phyloP scores from a whole-genome alignment of 257 asterid genomes.

The Henckelia pumila region DNA sequence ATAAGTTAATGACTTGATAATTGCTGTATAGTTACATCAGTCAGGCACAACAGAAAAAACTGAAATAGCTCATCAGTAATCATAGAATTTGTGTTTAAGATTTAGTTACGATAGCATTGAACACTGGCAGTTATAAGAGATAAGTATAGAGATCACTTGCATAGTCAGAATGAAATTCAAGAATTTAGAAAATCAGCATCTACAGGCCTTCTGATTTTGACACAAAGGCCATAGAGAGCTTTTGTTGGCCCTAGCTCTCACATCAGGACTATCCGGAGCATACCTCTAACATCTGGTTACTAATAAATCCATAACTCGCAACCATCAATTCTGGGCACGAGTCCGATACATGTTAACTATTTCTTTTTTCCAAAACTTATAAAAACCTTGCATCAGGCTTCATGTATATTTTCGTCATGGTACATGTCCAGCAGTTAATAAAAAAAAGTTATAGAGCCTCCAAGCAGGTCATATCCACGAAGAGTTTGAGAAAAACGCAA shows the following conservation, averaged over 20 bases:
- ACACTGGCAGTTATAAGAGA: slow-evolving; percentile 18
- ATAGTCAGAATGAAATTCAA: slow-evolving; percentile 10
- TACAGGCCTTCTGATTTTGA: slow-evolving; percentile 12
- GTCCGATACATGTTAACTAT: neutral
- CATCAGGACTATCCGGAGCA: slow-evolving; percentile 11
- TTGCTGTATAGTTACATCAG: slow-evolving; percentile 9
- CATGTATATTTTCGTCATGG: slow-evolving; percentile 13
- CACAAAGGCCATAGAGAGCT: slow-evolving; percentile 7
- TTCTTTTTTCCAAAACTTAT: neutral
- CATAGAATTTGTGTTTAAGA: neutral
- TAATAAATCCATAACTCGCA: slow-evolving; percentile 8
- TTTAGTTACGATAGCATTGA: slow-evolving; percentile 5
- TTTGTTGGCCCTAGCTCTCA: slow-evolving; percentile 16
- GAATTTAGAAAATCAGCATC: slow-evolving; percentile 19
- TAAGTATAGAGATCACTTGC: neutral
- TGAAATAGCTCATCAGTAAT: slow-evolving; percentile 4
- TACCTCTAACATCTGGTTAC: slow-evolving; percentile 9
- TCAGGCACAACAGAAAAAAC: slow-evolving; percentile 1
- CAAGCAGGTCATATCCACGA: slow-evolving; percentile 18
- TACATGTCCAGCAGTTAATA: slow-evolving; percentile 6
- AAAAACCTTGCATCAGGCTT: slow-evolving; percentile 15
- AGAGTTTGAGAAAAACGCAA: slow-evolving; percentile 7
- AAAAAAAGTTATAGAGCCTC: slow-evolving; percentile 6
- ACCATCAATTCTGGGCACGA: neutral
- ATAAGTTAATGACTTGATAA: slow-evolving; percentile 9